These are phyloP conservation scores for Lipomyces spencermartinsiae DNA, from an alignment of 805 yeast genomes.

Conservation along the genomic window DNA sequence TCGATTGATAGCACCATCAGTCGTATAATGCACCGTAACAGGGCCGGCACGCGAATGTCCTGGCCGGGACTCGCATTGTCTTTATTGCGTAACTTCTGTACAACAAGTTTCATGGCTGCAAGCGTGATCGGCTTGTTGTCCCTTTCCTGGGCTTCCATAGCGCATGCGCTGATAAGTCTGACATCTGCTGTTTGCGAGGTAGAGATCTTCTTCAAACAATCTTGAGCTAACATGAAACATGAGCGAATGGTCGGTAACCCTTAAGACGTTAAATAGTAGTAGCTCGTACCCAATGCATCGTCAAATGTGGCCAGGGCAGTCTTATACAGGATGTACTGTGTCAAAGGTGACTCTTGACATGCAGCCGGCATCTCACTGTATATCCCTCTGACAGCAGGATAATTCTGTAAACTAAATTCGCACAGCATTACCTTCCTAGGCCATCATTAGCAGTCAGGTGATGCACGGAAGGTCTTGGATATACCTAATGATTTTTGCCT, in stretches of 20 bases:
- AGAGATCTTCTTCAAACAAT: slow-evolving; percentile 14
- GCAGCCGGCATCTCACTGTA: slow-evolving; percentile 20
- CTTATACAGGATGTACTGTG: slow-evolving; percentile 25
- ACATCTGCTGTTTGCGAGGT: slow-evolving; percentile 10
- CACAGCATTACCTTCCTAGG: slow-evolving; percentile 26
- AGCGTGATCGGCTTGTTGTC: slow-evolving; percentile 26
- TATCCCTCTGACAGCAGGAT: slow-evolving; percentile 2
- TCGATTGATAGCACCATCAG: slow-evolving; percentile 16
- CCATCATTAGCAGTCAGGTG: background rate
- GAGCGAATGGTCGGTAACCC: background rate
- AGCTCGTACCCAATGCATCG: slow-evolving; percentile 16
- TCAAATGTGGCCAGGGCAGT: slow-evolving; percentile 23
- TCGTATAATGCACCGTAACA: slow-evolving; percentile 30
- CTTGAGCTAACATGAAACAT: slow-evolving; percentile 7
- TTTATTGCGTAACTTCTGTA: slow-evolving; percentile 12
- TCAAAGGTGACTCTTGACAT: slow-evolving; percentile 21
- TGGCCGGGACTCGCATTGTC: background rate
- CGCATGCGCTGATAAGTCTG: slow-evolving; percentile 26
- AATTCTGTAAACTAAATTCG: slow-evolving; percentile 17
- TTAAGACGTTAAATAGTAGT: background rate
- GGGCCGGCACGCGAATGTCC: slow-evolving; percentile 18
- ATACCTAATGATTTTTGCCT: slow-evolving; percentile 20
- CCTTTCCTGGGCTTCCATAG: slow-evolving; percentile 29
- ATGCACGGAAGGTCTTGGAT: background rate
- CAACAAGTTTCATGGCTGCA: slow-evolving; percentile 23